Evolutionary conservation across 305 asterid genomes (phyloP).

Genomic region (Plantago coronopus): DNA sequence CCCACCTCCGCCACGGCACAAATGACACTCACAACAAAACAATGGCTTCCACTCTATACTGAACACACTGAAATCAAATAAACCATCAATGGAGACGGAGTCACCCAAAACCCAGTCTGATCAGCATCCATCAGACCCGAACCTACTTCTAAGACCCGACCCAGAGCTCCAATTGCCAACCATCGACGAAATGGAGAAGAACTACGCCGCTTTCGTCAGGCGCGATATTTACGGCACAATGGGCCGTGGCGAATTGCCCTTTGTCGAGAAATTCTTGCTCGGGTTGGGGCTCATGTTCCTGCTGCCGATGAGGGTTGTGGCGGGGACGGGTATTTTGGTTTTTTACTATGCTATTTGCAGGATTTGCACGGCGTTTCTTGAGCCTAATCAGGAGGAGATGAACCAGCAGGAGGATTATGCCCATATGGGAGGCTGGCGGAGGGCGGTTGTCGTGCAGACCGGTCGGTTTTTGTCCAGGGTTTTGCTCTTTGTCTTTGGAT

Average conservation of each 20-base stretch:
- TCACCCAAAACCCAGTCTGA: constrained; percentile 34
- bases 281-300: constrained; percentile 51
- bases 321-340: constrained; percentile 43
- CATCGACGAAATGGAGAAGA: constrained; percentile 71
- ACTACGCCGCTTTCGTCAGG: constrained; percentile 70
- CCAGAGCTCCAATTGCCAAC: constrained; percentile 24
- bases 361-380: constrained; percentile 63
- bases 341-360: constrained; percentile 76
- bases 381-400: constrained; percentile 63
- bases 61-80: not conserved
- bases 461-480: constrained; percentile 65
- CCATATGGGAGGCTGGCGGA: constrained; percentile 84
- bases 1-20: not conserved
- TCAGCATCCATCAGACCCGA: constrained; percentile 26
- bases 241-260: constrained; percentile 70
- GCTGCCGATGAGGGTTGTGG: constrained; percentile 60
- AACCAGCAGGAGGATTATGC: constrained; percentile 85
- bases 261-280: constrained; percentile 54
- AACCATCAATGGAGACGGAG: constrained; percentile 34
- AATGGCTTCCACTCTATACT: not conserved
- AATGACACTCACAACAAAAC: not conserved
- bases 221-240: constrained; percentile 72
- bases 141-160: constrained; percentile 64
- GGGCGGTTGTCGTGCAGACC: constrained; percentile 55
- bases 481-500: constrained; percentile 69